Conservation (phyloP, 306 rosid species). For the Pyrus betulifolia region DNA sequence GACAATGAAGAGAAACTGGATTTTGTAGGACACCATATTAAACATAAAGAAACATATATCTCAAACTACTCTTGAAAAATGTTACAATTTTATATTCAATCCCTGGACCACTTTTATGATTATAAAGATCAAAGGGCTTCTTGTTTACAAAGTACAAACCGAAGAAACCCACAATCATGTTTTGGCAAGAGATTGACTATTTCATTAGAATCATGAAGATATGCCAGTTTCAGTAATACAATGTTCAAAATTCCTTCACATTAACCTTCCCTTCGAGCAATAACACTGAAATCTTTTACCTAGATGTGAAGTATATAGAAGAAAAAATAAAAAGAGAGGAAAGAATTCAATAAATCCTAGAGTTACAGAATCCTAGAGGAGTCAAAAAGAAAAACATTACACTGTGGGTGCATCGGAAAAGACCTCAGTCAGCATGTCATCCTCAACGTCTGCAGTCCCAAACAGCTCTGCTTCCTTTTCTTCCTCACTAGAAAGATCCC, state of each 20-base stretch:
- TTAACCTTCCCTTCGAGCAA: conserved; percentile 33
- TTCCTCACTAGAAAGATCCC: conserved; percentile 74
- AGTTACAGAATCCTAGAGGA: conserved; percentile 57
- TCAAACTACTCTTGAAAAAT: conserved; percentile 17
- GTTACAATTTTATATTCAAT: conserved; percentile 16
- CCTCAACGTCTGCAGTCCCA: conserved; percentile 58
- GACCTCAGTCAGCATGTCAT: conserved; percentile 80
- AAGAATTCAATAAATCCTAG: conserved; percentile 68
- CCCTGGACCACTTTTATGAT: conserved; percentile 23
- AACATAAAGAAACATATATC: conserved; percentile 8
- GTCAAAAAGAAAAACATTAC: conserved; percentile 69
- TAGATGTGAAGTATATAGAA: conserved; percentile 11
- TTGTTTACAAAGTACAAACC: conserved; percentile 15
- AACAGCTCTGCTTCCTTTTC: conserved; percentile 84
- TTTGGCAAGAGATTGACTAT: conserved; percentile 32
- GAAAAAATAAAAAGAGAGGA: conserved; percentile 20
- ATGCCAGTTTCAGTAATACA: conserved; percentile 37
- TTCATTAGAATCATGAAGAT: conserved; percentile 43
- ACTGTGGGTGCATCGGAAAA: conserved; percentile 81
- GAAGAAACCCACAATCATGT: conserved; percentile 27
- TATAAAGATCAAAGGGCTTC: conserved; percentile 16
- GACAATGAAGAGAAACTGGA: neutral
- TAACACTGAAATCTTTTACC: conserved; percentile 29
- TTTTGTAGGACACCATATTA: conserved; percentile 1
- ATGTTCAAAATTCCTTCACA: conserved; percentile 38